Conservation (phyloP, 2,329 filamentous ascomycete genomes). For the Penicillium corylophilum region DNA sequence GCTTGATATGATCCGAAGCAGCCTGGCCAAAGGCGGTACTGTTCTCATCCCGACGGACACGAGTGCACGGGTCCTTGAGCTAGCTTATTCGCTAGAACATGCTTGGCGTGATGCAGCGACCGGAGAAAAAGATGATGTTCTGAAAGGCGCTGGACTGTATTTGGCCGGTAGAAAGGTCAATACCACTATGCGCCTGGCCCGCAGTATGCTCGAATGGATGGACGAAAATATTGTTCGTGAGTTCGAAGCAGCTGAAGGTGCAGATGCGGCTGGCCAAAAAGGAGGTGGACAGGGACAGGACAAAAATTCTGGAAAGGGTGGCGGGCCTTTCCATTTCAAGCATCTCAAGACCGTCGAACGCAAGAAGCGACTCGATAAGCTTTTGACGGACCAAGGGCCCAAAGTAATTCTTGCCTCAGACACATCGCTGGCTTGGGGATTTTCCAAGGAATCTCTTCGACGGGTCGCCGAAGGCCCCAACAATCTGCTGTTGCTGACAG, state of each 20-base stretch:
- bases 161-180: constrained; percentile 83
- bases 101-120: constrained; percentile 72
- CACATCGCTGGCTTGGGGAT: constrained; percentile 88
- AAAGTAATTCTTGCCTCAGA: constrained; percentile 88
- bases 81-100: constrained; percentile 89
- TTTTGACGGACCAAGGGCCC: constrained; percentile 56
- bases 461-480: constrained; percentile 71
- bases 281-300: constrained; percentile 35
- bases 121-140: constrained; percentile 51
- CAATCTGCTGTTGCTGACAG: constrained; percentile 85
- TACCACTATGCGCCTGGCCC: constrained; percentile 83
- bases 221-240: constrained; percentile 91
- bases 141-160: constrained; percentile 63
- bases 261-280: constrained; percentile 40
- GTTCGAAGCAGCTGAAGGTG: constrained; percentile 66
- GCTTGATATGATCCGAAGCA: constrained; percentile 75
- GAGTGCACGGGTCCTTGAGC: constrained; percentile 86
- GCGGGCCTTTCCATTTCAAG: constrained; percentile 84
- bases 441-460: constrained; percentile 77
- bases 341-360: constrained; percentile 81
- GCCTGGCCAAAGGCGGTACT: constrained; percentile 78
- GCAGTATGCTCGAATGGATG: constrained; percentile 99
- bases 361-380: constrained; percentile 72
- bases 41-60: constrained; percentile 94
- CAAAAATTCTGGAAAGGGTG: constrained; percentile 43